phyloP scores from a whole-genome alignment of 495 filamentous ascomycete genomes.

The Thermochaetoides thermophila region DNA sequence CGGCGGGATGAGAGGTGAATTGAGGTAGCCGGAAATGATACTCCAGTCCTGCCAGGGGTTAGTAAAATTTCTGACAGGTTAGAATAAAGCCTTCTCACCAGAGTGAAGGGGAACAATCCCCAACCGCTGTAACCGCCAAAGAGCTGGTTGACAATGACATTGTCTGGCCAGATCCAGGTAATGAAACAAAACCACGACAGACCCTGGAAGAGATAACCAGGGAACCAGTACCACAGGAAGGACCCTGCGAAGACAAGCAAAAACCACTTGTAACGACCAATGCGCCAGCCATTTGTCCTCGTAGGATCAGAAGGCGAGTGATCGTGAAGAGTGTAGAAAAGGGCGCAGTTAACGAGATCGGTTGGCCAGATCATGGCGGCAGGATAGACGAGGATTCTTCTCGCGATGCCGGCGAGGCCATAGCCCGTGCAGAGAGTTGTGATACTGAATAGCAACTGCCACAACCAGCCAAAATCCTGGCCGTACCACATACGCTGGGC shows the following conservation, averaged over 20 bases:
- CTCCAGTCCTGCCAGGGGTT: conserved; percentile 40
- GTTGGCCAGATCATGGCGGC: conserved; percentile 64
- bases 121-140: conserved; percentile 52
- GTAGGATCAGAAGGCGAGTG: conserved; percentile 40
- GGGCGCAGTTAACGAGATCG: conserved; percentile 46
- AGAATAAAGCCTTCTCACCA: conserved; percentile 15
- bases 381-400: conserved; percentile 49
- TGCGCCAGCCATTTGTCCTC: conserved; percentile 47
- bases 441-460: conserved; percentile 52
- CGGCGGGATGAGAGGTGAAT: conserved; percentile 52
- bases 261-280: conserved; percentile 52
- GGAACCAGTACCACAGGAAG: conserved; percentile 42
- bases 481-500: conserved; percentile 25
- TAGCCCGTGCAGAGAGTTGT: conserved; percentile 61
- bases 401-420: conserved; percentile 53
- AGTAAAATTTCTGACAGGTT: neutral
- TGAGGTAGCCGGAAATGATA: conserved; percentile 46
- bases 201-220: conserved; percentile 43
- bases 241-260: conserved; percentile 39
- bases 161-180: conserved; percentile 47
- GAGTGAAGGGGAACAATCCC: conserved; percentile 40
- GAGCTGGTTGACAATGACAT: conserved; percentile 51
- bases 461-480: conserved; percentile 38
- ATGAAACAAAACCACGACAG: conserved; percentile 45
- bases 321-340: conserved; percentile 58